Evolutionary conservation across 2,329 filamentous ascomycete species (phyloP).

Genomic region (Verticillium albo-atrum): DNA sequence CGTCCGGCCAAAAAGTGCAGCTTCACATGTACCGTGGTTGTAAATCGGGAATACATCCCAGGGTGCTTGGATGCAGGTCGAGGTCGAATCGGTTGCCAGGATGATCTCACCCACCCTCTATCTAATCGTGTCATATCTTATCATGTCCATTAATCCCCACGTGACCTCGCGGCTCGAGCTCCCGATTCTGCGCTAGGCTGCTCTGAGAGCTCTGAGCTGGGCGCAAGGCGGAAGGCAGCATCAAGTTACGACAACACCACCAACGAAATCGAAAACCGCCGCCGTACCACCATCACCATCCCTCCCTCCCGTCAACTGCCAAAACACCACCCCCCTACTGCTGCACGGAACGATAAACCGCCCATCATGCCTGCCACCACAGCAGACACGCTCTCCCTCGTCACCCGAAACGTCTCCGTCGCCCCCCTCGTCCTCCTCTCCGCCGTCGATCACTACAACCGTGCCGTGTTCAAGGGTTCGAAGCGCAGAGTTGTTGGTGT

Average conservation of each 20-base stretch:
- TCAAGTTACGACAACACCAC: constrained; percentile 15
- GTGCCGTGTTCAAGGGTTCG: constrained; percentile 82
- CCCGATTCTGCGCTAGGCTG: constrained; percentile 8
- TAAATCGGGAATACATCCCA: no score
- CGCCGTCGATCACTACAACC: constrained; percentile 96
- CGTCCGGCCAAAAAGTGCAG: not conserved
- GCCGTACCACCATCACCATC: constrained; percentile 2
- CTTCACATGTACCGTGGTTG: no score
- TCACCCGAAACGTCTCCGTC: constrained; percentile 92
- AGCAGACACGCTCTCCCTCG: constrained; percentile 91
- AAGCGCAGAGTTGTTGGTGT: constrained; percentile 88
- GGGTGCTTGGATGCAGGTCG: no score
- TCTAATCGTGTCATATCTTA: not conserved
- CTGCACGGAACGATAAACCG: not conserved
- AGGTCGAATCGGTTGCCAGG: not conserved
- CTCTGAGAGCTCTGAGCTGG: constrained; percentile 5
- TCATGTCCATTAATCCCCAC: not conserved
- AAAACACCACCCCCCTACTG: constrained; percentile 11
- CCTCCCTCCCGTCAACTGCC: constrained; percentile 6
- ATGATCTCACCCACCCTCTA: not conserved
- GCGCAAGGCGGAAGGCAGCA: constrained; percentile 18
- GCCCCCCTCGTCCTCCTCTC: constrained; percentile 96
- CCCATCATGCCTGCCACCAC: constrained; percentile 87
- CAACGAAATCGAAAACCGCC: constrained; percentile 5
- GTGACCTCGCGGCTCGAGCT: constrained; percentile 14